Conservation (phyloP, 2,329 filamentous ascomycete genomes). For the Botrytis fabae region DNA sequence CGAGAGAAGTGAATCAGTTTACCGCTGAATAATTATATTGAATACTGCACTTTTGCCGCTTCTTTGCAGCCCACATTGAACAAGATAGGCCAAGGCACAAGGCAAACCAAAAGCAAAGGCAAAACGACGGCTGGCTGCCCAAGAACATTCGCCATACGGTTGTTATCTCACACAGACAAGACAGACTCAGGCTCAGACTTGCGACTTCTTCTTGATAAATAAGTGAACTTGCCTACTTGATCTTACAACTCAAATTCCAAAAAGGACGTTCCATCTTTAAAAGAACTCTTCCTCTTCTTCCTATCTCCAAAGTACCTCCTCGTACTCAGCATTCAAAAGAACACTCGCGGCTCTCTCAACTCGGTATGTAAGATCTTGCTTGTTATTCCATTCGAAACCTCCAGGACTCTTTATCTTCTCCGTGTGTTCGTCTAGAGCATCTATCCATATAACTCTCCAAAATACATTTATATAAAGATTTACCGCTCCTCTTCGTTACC, state of each 20-base stretch:
- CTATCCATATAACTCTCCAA: conserved; percentile 2
- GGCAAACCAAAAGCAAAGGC: neutral
- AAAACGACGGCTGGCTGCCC: neutral
- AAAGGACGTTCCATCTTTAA: neutral
- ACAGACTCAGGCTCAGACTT: neutral
- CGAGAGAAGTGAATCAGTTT: neutral
- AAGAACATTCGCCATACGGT: neutral
- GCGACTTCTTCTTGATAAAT: neutral
- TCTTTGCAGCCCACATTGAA: neutral
- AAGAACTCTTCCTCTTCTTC: neutral
- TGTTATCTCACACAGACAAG: neutral
- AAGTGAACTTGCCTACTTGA: neutral
- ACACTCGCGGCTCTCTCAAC: neutral
- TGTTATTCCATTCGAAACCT: neutral
- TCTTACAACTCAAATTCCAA: neutral
- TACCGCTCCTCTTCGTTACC: neutral
- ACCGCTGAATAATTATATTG: neutral
- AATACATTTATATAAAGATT: neutral
- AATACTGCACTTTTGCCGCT: neutral
- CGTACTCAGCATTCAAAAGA: neutral
- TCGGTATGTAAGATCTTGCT: neutral
- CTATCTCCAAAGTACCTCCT: neutral
- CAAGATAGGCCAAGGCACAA: neutral
- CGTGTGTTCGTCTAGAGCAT: conserved; percentile 12
- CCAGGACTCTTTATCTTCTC: neutral